Evolutionary conservation across 176 grass and related monocot species (phyloP).

Genomic region (Aechmea fasciata): DNA sequence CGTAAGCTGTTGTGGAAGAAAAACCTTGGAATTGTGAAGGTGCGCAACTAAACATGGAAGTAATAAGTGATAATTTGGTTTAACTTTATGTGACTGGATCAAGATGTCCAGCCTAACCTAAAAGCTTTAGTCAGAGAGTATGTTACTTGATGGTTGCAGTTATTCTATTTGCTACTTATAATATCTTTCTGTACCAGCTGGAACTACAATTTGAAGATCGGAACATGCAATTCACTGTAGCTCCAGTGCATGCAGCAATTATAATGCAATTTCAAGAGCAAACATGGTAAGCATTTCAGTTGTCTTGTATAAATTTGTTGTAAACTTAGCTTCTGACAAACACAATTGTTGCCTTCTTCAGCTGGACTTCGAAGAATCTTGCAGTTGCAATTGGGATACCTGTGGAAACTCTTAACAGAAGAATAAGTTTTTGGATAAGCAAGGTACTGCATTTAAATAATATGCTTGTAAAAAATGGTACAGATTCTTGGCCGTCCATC

Average conservation of each 20-base stretch:
- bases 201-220: constrained; percentile 90
- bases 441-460: constrained; percentile 40
- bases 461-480: constrained; percentile 3
- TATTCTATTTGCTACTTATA: neutral
- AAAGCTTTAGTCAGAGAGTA: neutral
- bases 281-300: constrained; percentile 41
- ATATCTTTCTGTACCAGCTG: constrained; percentile 36
- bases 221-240: constrained; percentile 83
- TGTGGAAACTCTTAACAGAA: constrained; percentile 78
- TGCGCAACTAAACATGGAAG: constrained; percentile 22
- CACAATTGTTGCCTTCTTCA: constrained; percentile 27
- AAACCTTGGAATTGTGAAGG: constrained; percentile 96
- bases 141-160: neutral
- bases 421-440: constrained; percentile 92
- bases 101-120: neutral
- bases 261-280: constrained; percentile 93
- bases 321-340: constrained; percentile 17
- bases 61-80: constrained; percentile 10
- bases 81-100: neutral
- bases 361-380: constrained; percentile 95
- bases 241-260: constrained; percentile 89
- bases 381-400: constrained; percentile 62
- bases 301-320: constrained; percentile 13
- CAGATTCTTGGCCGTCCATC: neutral
- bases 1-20: constrained; percentile 94